Conservation (phyloP, 805 yeast genomes). For the Saccharomycopsis fermentans region DNA sequence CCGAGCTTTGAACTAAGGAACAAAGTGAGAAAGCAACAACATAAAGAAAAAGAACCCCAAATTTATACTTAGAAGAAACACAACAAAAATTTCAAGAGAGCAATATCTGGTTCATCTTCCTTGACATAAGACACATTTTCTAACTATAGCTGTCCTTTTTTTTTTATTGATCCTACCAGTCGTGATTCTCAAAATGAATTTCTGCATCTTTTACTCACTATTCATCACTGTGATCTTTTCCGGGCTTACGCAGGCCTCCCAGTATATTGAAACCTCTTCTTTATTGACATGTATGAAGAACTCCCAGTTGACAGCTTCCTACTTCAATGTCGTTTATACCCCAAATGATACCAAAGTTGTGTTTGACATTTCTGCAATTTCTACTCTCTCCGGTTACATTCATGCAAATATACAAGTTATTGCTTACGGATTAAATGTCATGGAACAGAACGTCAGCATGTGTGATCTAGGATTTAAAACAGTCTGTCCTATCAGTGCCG, state of each 20-base stretch:
- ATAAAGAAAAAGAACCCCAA: too few relatives aligned
- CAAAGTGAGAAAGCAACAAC: too few relatives aligned
- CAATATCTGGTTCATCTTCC: too few relatives aligned
- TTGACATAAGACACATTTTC: too few relatives aligned
- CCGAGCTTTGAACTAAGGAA: too few relatives aligned
- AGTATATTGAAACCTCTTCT: conserved; percentile 44
- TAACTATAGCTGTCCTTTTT: too few relatives aligned
- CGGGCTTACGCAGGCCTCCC: conserved; percentile 5
- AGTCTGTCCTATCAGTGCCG: conserved; percentile 79
- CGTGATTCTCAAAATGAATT: background rate
- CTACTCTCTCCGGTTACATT: conserved; percentile 66
- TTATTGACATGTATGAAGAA: conserved; percentile 85
- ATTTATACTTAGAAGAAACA: too few relatives aligned
- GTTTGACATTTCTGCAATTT: conserved; percentile 65
- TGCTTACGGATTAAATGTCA: conserved; percentile 69
- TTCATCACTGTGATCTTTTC: background rate
- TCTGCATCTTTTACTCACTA: background rate
- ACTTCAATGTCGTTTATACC: conserved; percentile 63
- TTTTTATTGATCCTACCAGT: too few relatives aligned
- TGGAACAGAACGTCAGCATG: conserved; percentile 45
- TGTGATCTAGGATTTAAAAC: conserved; percentile 50
- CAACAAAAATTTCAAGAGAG: too few relatives aligned
- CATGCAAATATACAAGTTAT: conserved; percentile 55
- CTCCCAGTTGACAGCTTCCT: conserved; percentile 78
- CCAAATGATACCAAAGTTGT: conserved; percentile 55